Evolutionary conservation across 2,329 filamentous ascomycete species (phyloP), one percentile per base, ranked within the genome.

Genomic region (Fusarium tjaetaba): DNA sequence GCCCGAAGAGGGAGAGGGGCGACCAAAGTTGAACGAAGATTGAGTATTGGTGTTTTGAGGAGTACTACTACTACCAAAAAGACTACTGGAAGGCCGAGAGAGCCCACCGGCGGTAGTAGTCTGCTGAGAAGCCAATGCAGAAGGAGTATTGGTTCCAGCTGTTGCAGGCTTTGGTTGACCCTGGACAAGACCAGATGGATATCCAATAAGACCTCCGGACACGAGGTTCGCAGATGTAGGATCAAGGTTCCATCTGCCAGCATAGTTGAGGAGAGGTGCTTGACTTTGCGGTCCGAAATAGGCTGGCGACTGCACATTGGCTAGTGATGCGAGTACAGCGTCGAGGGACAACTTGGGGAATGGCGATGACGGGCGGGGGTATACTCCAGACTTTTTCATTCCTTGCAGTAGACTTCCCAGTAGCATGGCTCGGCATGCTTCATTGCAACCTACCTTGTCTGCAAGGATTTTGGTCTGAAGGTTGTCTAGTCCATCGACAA

Each of bases 401-500:
- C 1, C 55, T 18, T 43, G 61, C 5, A 32, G 3, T 0, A 61
- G 2, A 7, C n/a, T 28, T 0, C 61, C 61, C 3, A 64, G 13
- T 0, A 26, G 14, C 24, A 18, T 18, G 1, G 61, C 26, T 20
- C 16, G 28, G 0, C 55, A 64, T 1, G 55, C 43, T 2, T 22
- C 13, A 2, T 32, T 61, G 8, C 61, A 64, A 0, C 43, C 61
- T 1, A 22, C 14, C 16, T 26, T 45, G 7, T 26, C 42, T 18
- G n/a, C 20, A 5, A 24, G 22, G 11, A 14, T 28, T 13, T 1
- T 10, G 3, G 11, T 18, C 16, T 49, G n/a, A 0, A 64, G 24
- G 0, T 4, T 28, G 0, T 18, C 18, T 0, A 64, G 6, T 1
- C n/a, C 24, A 22, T 43, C 30, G 0, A 18, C 0, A 2, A 64